A percentile compares a stretch with the other conserved stretches of the same genome.
These are phyloP conservation scores for Hypocrella siamensis DNA, from an alignment of 2,329 filamentous ascomycete species.

Conservation along the genomic window DNA sequence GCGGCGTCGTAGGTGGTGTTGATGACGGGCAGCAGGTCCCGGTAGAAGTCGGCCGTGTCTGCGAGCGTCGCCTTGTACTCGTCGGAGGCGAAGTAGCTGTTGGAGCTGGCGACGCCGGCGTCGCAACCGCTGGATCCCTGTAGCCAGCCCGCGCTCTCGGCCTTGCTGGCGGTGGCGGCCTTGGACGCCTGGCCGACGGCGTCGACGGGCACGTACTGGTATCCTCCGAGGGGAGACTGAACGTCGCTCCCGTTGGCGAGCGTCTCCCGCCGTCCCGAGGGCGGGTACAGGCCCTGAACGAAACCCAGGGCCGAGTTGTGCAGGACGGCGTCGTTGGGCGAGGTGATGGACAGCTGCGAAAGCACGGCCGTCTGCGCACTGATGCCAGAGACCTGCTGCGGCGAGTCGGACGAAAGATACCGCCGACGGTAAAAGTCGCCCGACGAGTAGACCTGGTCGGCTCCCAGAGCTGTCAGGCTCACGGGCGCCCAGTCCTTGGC, in stretches of 20 bases:
- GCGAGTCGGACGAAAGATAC: constrained; percentile 50
- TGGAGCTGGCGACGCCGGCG: constrained; percentile 37
- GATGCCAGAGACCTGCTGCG: constrained; percentile 46
- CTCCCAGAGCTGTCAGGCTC: constrained; percentile 64
- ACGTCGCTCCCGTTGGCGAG: constrained; percentile 57
- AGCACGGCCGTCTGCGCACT: constrained; percentile 49
- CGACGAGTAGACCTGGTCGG: constrained; percentile 55
- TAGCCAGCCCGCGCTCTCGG: constrained; percentile 41
- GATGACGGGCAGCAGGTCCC: constrained; percentile 35
- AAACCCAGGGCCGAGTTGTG: constrained; percentile 69
- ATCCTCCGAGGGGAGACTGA: constrained; percentile 57
- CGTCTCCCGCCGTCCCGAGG: constrained; percentile 43
- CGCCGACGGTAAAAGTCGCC: constrained; percentile 62
- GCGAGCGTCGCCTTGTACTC: constrained; percentile 28
- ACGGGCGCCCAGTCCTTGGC: constrained; percentile 59
- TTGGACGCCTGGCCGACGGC: constrained; percentile 37
- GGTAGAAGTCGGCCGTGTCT: constrained; percentile 45
- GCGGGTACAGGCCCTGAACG: constrained; percentile 76
- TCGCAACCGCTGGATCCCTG: constrained; percentile 42
- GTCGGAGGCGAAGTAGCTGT: constrained; percentile 33
- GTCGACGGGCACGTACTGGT: constrained; percentile 69
- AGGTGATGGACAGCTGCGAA: constrained; percentile 54
- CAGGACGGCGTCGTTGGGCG: constrained; percentile 62
- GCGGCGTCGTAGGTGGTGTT: constrained; percentile 31
- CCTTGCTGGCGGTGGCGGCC: constrained; percentile 36